phyloP scores from a whole-genome alignment of 177 flowering plant species.

The Vitis hybrid region DNA sequence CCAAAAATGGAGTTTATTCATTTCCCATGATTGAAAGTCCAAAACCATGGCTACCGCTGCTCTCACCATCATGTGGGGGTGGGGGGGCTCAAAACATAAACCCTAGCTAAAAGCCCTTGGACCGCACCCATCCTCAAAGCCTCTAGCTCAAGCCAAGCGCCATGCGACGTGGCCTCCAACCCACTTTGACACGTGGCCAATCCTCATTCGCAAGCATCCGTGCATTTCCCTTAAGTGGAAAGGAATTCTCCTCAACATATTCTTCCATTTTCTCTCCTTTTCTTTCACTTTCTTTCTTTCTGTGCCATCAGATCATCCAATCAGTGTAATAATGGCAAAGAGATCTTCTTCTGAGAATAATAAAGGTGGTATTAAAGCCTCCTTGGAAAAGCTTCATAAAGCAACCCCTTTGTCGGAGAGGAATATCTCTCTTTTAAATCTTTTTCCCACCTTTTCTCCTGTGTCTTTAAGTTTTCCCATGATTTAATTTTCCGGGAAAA shows the following conservation, averaged over 20 bases:
- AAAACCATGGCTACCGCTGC: conserved; percentile 16
- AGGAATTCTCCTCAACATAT: not conserved
- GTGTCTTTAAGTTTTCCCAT: not conserved
- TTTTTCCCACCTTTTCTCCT: not conserved
- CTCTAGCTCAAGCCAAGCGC: not conserved
- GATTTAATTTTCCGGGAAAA: not conserved
- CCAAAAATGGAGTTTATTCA: not conserved
- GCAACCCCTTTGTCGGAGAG: conserved; percentile 8
- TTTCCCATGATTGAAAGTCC: not conserved
- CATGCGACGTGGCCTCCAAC: not conserved
- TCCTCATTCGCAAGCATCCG: conserved; percentile 7
- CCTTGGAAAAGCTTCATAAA: conserved; percentile 6
- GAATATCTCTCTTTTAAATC: conserved; percentile 1
- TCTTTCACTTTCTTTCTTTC: conserved; percentile 9
- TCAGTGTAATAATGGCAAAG: conserved; percentile 9
- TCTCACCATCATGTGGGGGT: conserved; percentile 11
- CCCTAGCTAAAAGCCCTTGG: no score
- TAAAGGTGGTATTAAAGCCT: conserved; percentile 11
- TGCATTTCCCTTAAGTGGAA: conserved; percentile 3
- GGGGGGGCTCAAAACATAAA: not conserved
- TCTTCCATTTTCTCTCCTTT: conserved; percentile 6
- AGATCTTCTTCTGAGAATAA: conserved; percentile 14
- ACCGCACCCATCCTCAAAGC: not conserved
- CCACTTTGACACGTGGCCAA: not conserved
- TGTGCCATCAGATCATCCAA: conserved; percentile 19